Evolutionary conservation across 106 monocot genomes (phyloP), one percentile per base, ranked within the genome.

Genomic region (Dioscorea dumetorum): DNA sequence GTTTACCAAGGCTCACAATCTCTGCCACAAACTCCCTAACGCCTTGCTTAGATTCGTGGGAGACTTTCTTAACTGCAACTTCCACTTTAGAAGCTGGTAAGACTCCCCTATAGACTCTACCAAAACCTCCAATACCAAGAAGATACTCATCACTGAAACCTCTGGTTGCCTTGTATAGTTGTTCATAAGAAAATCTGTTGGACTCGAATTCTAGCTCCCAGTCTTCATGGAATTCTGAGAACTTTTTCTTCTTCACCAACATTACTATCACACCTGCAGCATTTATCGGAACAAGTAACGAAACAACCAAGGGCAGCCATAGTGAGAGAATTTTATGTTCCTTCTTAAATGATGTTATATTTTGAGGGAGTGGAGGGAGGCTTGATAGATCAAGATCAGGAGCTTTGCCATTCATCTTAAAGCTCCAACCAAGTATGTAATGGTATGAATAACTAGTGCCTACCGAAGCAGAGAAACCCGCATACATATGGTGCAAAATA

Each of bases 351-450:
- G 48, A 22, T 22, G 17, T 50, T 10, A n/a, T 8, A 6, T 9
- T 21, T 50, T 21, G 15, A 1, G 66, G 66, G 20, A 66, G 22
- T 50, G 49, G 8, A 50, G 66, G 66, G 19, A 66, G 66, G 21
- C 22, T 66, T 24, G 66, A 22, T 48, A 66, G 18, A 23, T 66
- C 20, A 15, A 66, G 66, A 7, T 13, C 49, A 6, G 63, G 50
- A 23, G 73, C 73, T 50, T 22, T 51, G 1, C 73, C 79, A 50
- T 73, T 35, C 14, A 68, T 22, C 9, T 63, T 69, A 32, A 78
- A 73, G 52, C 78, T 78, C 78, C 78, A 78, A 2, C 67, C 78
- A 3, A 78, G 72, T 48, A 78, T 62, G 41, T 63, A 68, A 31
- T 78, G 78, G 22, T 14, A 57, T 48, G 72, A 34, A 48, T 18